Conservation (phyloP, 768 basidiomycete genomes). For the Stropharia rugosoannulata region DNA sequence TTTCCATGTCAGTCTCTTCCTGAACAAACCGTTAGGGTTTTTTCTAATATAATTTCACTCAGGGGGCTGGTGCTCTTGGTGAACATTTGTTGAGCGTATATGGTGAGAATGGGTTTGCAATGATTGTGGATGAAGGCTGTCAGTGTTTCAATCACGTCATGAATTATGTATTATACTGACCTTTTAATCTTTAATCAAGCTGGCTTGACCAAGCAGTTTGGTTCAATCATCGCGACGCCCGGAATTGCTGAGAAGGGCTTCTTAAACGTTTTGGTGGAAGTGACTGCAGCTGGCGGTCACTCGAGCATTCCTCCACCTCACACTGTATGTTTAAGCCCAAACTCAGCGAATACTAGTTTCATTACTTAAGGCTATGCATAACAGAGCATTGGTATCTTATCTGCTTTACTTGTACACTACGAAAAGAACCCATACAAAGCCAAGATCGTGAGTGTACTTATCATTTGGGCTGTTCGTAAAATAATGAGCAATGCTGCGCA, state of each 20-base stretch:
- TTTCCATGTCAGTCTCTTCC: constrained; percentile 30
- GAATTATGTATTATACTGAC: not conserved
- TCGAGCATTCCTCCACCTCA: constrained; percentile 83
- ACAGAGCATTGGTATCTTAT: constrained; percentile 80
- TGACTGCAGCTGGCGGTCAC: constrained; percentile 77
- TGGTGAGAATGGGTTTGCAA: constrained; percentile 69
- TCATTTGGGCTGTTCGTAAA: not conserved
- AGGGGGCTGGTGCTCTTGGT: constrained; percentile 58
- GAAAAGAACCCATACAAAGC: constrained; percentile 63
- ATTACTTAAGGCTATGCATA: not conserved
- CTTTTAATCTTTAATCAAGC: constrained; percentile 25
- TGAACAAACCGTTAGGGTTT: not conserved
- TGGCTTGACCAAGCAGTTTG: constrained; percentile 49
- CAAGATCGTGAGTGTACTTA: constrained; percentile 41
- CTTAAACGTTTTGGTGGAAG: constrained; percentile 59
- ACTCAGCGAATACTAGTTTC: not conserved
- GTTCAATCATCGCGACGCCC: constrained; percentile 56
- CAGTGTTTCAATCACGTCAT: constrained; percentile 16
- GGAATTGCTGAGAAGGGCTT: constrained; percentile 77
- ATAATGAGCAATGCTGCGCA: not conserved
- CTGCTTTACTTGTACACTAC: constrained; percentile 63
- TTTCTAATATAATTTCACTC: not conserved
- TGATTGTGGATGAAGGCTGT: constrained; percentile 91
- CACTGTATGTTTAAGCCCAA: constrained; percentile 47
- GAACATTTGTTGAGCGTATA: constrained; percentile 55